phyloP scores from a whole-genome alignment of 2,329 filamentous ascomycete genomes.

The Aspergillus alliaceus region DNA sequence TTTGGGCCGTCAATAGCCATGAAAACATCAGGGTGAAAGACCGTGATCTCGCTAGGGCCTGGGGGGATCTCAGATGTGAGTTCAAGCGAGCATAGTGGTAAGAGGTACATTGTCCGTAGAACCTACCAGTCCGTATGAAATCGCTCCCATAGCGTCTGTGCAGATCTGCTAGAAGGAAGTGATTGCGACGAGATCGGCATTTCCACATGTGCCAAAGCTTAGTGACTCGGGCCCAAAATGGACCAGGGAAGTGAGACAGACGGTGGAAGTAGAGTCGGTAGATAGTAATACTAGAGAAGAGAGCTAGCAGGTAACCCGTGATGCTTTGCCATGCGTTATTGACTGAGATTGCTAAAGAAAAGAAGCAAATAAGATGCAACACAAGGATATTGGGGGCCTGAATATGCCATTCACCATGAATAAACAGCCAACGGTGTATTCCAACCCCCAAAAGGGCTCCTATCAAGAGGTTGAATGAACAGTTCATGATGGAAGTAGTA shows the following conservation, averaged over 20 bases:
- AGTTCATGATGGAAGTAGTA: too few relatives aligned
- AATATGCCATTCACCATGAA: slow-evolving; percentile 21
- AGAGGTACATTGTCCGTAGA: too few relatives aligned
- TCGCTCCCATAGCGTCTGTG: slow-evolving; percentile 34
- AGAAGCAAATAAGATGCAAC: slow-evolving; percentile 8
- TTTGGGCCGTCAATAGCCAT: slow-evolving; percentile 16
- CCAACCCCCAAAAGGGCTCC: too few relatives aligned
- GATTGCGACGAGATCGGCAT: slow-evolving; percentile 27
- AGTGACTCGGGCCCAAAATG: slow-evolving; percentile 34
- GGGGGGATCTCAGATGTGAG: too few relatives aligned
- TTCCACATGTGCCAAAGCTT: slow-evolving; percentile 40
- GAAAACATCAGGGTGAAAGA: slow-evolving; percentile 18
- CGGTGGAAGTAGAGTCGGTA: slow-evolving; percentile 45
- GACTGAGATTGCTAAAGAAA: not conserved
- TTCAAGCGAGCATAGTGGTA: too few relatives aligned
- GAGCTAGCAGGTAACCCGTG: slow-evolving; percentile 3
- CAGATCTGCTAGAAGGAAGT: slow-evolving; percentile 28
- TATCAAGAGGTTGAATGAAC: too few relatives aligned
- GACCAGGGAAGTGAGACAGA: slow-evolving; percentile 40
- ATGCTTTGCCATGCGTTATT: slow-evolving; percentile 1
- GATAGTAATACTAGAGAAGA: slow-evolving; percentile 35
- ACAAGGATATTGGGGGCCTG: slow-evolving; percentile 13
- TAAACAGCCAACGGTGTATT: slow-evolving; percentile 11
- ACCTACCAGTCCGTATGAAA: slow-evolving; percentile 38
- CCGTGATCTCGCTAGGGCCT: slow-evolving; percentile 16